phyloP scores from a whole-genome alignment of 148 eudicot genomes.

The Persicaria tinctoria region DNA sequence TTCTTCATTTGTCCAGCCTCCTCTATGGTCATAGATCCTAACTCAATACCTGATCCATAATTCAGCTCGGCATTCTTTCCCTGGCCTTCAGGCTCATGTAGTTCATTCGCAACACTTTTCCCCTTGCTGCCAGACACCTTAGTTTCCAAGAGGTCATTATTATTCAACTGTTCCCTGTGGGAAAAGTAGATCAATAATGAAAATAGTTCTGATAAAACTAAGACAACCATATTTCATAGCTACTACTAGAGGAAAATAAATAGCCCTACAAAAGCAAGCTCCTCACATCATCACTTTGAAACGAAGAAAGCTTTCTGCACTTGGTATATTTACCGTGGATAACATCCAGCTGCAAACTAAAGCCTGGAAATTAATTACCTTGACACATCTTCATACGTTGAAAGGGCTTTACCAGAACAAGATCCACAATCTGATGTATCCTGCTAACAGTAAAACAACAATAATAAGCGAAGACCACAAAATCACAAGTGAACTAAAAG shows the following conservation, averaged over 20 bases:
- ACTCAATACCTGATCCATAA: conserved; percentile 40
- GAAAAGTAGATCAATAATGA: conserved; percentile 4
- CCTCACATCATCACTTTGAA: too few relatives aligned
- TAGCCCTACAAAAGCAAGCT: not conserved
- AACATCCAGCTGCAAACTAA: too few relatives aligned
- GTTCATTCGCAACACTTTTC: conserved; percentile 32
- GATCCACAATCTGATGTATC: conserved; percentile 34
- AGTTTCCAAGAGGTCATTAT: conserved; percentile 19
- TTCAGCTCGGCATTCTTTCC: conserved; percentile 33
- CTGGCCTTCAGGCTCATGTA: conserved; percentile 20
- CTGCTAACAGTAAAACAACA: conserved; percentile 25
- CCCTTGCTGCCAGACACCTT: conserved; percentile 31
- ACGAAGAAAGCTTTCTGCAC: too few relatives aligned
- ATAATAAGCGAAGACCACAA: not conserved
- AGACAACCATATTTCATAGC: not conserved
- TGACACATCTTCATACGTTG: conserved; percentile 15
- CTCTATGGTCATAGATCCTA: conserved; percentile 31
- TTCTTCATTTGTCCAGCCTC: conserved; percentile 39
- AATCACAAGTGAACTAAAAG: not conserved
- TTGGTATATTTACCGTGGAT: too few relatives aligned
- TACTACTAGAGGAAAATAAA: not conserved
- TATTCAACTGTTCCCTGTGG: conserved; percentile 43
- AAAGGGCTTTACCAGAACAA: conserved; percentile 28
- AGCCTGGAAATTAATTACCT: conserved; percentile 27
- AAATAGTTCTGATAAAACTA: not conserved